Evolutionary conservation across 2,329 filamentous ascomycete genomes (phyloP), one percentile per base, ranked within the genome.

Genomic region (Nemania sp.): DNA sequence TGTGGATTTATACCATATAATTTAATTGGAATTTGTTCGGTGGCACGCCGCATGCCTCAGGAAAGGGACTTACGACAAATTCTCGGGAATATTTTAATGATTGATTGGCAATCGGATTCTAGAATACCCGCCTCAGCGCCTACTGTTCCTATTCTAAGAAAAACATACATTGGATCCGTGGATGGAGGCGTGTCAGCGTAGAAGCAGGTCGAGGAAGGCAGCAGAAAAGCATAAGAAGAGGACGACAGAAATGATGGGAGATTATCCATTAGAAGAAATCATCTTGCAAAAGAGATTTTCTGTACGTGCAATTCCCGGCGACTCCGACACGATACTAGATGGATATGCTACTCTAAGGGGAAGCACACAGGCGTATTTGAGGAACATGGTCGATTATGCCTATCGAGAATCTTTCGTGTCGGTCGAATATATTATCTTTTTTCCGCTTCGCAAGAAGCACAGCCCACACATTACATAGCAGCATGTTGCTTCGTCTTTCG

Each of bases 11-110:
- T n/a, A n/a, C n/a, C n/a, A n/a, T n/a, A n/a, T n/a, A n/a, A n/a
- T 82, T 82, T 55, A 81, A 81, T 62, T 82, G 78, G 79, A 78
- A 76, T 62, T 73, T 79, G 81, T 81, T 67, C 74, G 79, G 68
- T 29, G 2, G 27, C 35, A 6, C 6, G 27, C 10, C 6, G 67
- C 18, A 43, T 20, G 18, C 26, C 7, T 22, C 41, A 5, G 26
- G 15, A 32, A 26, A 24, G 15, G 26, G 2, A 18, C 29, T 67
- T 70, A 64, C n/a, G 11, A 45, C n/a, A n/a, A 1, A 11, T 58
- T 49, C 15, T 20, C 11, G 80, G 79, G 11, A 67, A 79, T 26
- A 64, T 77, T 27, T 77, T 75, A 1, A 63, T 77, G 1, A 80
- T 78, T 60, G 77, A 80, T 41, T 76, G 77, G 7, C 77, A 79